Evolutionary conservation across 345 rosid species (phyloP).

Genomic region (Dipteronia dyeriana): DNA sequence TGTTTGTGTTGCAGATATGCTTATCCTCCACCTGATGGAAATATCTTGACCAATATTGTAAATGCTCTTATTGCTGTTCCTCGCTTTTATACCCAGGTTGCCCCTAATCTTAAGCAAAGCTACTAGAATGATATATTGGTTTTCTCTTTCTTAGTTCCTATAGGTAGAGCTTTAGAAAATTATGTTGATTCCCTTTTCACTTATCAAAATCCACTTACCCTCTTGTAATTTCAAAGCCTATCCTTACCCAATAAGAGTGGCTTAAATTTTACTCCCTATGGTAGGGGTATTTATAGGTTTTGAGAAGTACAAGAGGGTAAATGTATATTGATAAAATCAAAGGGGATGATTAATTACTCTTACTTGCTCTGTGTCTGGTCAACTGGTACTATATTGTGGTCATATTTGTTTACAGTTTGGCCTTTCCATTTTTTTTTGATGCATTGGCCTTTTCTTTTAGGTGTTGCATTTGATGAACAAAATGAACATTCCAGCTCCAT

Average conservation of each 20-base stretch:
- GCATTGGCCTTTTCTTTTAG: constrained; percentile 32
- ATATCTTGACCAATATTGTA: constrained; percentile 89
- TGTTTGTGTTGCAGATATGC: constrained; percentile 68
- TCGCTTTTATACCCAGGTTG: constrained; percentile 90
- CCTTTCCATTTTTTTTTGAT: background rate
- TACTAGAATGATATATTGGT: background rate
- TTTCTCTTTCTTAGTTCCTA: background rate
- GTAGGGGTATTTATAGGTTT: background rate
- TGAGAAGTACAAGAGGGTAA: background rate
- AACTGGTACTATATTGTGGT: constrained; percentile 2
- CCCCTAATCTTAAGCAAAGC: constrained; percentile 17
- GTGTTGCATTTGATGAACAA: constrained; percentile 98
- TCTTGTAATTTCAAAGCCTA: background rate
- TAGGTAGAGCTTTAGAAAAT: no score
- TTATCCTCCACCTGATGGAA: constrained; percentile 96
- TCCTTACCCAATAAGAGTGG: background rate
- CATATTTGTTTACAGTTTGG: background rate
- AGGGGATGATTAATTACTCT: background rate
- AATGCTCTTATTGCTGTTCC: constrained; percentile 99
- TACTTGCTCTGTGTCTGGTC: constrained; percentile 5
- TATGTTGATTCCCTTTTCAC: background rate
- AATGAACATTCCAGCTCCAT: constrained; percentile 99
- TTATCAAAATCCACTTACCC: background rate
- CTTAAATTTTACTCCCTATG: background rate
- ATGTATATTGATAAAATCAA: background rate